Conservation (phyloP, 2,329 filamentous ascomycete genomes). For the Botrytis aclada region DNA sequence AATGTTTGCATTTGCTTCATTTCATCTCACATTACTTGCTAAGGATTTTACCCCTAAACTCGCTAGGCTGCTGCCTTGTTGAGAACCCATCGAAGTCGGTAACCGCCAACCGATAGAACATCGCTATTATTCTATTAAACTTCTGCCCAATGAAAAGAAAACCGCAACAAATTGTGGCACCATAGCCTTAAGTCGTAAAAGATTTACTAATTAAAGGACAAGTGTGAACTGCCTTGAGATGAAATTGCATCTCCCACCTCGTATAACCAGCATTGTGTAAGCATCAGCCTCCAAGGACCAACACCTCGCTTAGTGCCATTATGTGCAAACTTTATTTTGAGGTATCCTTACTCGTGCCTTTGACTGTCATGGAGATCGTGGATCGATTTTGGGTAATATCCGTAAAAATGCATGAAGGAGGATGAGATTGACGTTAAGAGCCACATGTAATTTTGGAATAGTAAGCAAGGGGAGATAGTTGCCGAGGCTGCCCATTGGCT, state of each 20-base stretch:
- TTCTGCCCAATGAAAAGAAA: background rate
- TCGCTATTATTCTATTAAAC: background rate
- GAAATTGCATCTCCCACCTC: background rate
- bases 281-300: background rate
- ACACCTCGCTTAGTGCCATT: background rate
- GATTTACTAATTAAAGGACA: background rate
- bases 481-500: background rate
- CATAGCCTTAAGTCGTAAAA: background rate
- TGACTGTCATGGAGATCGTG: background rate
- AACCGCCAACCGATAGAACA: background rate
- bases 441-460: background rate
- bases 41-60: background rate
- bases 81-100: background rate
- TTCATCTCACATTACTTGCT: background rate
- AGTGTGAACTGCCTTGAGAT: background rate
- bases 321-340: background rate
- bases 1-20: background rate
- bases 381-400: too few species aligned
- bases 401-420: background rate
- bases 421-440: background rate
- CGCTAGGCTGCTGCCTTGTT: background rate
- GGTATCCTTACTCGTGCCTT: too few species aligned
- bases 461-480: background rate
- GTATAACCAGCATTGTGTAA: background rate
- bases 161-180: background rate